Evolutionary conservation across 1,284 basidiomycete genomes (phyloP).

Genomic region (Moesziomyces sp.): DNA sequence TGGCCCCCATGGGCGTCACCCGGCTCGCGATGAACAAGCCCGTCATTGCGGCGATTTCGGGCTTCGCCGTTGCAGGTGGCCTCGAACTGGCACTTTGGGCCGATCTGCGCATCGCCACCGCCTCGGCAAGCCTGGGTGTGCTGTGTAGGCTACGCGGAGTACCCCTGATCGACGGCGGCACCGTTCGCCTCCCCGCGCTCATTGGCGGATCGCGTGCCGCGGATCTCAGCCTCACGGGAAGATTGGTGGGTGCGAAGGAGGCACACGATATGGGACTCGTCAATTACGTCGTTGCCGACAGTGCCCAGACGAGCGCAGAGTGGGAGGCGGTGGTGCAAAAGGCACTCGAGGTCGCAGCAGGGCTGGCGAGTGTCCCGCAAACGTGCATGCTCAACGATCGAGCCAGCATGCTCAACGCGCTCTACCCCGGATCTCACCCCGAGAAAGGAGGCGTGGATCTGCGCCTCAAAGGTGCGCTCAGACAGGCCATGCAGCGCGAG

Average conservation of each 20-base stretch:
- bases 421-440: conserved; percentile 8
- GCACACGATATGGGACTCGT: conserved; percentile 30
- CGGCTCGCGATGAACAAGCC: conserved; percentile 44
- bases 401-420: conserved; percentile 27
- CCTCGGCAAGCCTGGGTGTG: conserved; percentile 21
- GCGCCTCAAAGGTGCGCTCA: conserved; percentile 29
- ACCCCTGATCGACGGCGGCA: conserved; percentile 44
- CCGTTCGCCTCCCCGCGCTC: conserved; percentile 31
- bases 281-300: conserved; percentile 21
- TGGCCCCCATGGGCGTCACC: conserved; percentile 42
- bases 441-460: conserved; percentile 11
- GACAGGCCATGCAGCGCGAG: conserved; percentile 36
- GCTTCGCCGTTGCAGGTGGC: conserved; percentile 43
- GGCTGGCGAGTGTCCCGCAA: conserved; percentile 26
- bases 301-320: neutral
- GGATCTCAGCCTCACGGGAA: conserved; percentile 33
- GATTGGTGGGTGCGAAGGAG: conserved; percentile 25
- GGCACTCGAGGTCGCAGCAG: conserved; percentile 22
- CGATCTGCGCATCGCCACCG: conserved; percentile 31
- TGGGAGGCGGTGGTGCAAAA: conserved; percentile 19
- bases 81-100: conserved; percentile 43
- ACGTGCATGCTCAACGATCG: conserved; percentile 49
- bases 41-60: conserved; percentile 37
- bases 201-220: conserved; percentile 30
- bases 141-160: conserved; percentile 43